Percentiles rank a stretch among this genome's conserved stretches.
Conservation (phyloP, 176 grass and related monocot species). For the Pontederia crassipes region DNA sequence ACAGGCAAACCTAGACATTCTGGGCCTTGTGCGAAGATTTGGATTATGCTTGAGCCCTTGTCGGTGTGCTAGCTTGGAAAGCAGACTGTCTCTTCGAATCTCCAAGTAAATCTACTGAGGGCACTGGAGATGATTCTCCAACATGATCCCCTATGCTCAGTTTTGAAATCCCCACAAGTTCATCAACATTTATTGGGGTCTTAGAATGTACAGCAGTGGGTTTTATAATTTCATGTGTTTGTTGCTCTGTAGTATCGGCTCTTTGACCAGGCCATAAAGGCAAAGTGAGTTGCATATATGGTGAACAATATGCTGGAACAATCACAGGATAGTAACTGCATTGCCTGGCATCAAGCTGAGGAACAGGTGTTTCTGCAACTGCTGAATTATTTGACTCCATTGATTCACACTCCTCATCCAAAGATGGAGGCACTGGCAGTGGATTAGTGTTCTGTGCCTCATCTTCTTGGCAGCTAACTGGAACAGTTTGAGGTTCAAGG, state of each 20-base stretch:
- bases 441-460: conserved; percentile 10
- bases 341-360: conserved; percentile 33
- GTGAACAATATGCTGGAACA: conserved; percentile 71
- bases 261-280: conserved; percentile 58
- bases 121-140: conserved; percentile 14
- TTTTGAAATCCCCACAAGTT: conserved; percentile 82
- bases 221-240: conserved; percentile 80
- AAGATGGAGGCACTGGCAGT: not conserved
- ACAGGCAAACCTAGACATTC: conserved; percentile 5
- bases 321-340: conserved; percentile 55
- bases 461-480: conserved; percentile 4
- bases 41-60: conserved; percentile 75
- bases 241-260: conserved; percentile 37
- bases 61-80: conserved; percentile 87
- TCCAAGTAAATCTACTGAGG: conserved; percentile 61
- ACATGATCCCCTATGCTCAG: conserved; percentile 68
- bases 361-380: not conserved
- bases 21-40: not conserved
- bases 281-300: conserved; percentile 66
- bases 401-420: conserved; percentile 12
- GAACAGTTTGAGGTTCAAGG: conserved; percentile 6
- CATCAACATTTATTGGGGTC: conserved; percentile 75
- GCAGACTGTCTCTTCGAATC: conserved; percentile 76
- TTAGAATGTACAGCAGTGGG: conserved; percentile 80
- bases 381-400: conserved; percentile 5